Evolutionary conservation across 2,329 filamentous ascomycete species (phyloP).

Genomic region (Microsporum audouinii): DNA sequence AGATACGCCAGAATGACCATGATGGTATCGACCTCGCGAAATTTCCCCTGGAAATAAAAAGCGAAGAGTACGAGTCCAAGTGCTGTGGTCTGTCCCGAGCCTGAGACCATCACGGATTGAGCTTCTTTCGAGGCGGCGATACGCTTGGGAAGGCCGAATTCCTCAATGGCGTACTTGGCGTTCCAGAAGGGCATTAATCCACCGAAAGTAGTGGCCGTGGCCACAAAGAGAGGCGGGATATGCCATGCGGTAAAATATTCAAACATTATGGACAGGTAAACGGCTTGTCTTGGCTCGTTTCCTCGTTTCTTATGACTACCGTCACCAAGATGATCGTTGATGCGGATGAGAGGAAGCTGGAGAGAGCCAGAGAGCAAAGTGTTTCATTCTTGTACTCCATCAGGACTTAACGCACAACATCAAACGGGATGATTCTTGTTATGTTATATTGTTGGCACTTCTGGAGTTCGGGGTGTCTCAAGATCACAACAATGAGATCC

Average conservation of each 20-base stretch:
- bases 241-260: slow-evolving; percentile 8
- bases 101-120: slow-evolving; percentile 21
- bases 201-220: slow-evolving; percentile 23
- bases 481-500: neutral
- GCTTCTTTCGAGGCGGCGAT: slow-evolving; percentile 23
- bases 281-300: neutral
- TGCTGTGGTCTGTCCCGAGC: slow-evolving; percentile 12
- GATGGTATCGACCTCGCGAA: slow-evolving; percentile 18
- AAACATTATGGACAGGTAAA: neutral
- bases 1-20: slow-evolving; percentile 14
- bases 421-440: no score
- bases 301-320: no score
- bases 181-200: slow-evolving; percentile 27
- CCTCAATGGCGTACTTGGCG: slow-evolving; percentile 23
- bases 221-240: slow-evolving; percentile 15
- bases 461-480: no score
- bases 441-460: no score
- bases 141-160: slow-evolving; percentile 25
- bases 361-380: neutral
- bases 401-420: no score
- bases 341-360: neutral
- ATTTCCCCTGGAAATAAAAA: slow-evolving; percentile 18
- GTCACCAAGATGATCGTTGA: no score
- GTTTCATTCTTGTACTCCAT: no score
- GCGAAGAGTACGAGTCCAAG: slow-evolving; percentile 13